Evolutionary conservation across 805 yeast species (phyloP).

Genomic region (Zygosaccharomyces lentus): DNA sequence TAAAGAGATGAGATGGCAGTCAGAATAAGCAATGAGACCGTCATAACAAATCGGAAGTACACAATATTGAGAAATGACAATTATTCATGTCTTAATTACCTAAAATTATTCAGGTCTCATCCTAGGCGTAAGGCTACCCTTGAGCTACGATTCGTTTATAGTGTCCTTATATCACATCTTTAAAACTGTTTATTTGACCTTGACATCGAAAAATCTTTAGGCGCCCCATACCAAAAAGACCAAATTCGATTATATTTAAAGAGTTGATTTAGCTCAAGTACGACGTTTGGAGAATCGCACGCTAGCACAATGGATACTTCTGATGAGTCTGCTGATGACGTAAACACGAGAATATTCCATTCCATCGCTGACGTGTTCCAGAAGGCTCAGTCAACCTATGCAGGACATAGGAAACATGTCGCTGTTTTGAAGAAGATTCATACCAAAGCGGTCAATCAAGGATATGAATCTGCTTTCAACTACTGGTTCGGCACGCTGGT

Average conservation of each 20-base stretch:
- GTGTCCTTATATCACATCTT: slow-evolving; percentile 1
- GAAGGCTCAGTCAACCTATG: slow-evolving; percentile 68
- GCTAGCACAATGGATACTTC: not conserved
- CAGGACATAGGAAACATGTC: slow-evolving; percentile 74
- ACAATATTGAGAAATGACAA: not conserved
- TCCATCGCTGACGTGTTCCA: slow-evolving; percentile 69
- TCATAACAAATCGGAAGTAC: too few relatives aligned
- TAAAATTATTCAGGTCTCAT: too few relatives aligned
- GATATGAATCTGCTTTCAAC: slow-evolving; percentile 55
- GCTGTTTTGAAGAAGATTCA: slow-evolving; percentile 59
- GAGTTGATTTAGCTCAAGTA: not conserved
- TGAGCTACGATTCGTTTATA: too few relatives aligned
- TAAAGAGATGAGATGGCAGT: not conserved
- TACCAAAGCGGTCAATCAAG: slow-evolving; percentile 48
- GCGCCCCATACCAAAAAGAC: not conserved
- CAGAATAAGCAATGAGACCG: not conserved
- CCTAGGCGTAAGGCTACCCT: too few relatives aligned
- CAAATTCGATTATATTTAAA: too few relatives aligned
- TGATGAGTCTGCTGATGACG: slow-evolving; percentile 27
- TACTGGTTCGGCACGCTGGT: slow-evolving; percentile 55
- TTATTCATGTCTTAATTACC: too few relatives aligned
- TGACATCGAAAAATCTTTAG: not conserved
- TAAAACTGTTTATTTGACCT: not conserved
- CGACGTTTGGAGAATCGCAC: not conserved
- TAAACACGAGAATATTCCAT: slow-evolving; percentile 36